Conservation (phyloP, 768 basidiomycete genomes). For the Termitomyces sp. region DNA sequence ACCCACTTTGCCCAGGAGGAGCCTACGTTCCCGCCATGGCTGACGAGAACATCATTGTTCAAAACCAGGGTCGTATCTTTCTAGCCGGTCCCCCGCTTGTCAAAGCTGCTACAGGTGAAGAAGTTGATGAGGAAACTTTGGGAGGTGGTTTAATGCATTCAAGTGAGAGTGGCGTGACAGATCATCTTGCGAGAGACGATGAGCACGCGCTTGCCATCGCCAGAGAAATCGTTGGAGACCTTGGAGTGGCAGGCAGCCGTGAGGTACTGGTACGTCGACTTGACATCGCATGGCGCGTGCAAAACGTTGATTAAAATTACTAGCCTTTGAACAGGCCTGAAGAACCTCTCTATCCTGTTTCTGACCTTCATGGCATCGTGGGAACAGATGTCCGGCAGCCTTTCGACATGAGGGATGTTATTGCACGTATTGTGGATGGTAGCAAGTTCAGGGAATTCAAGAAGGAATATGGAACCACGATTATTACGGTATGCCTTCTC, state of each 20-base stretch:
- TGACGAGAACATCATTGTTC: conserved; percentile 88
- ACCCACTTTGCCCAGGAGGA: conserved; percentile 45
- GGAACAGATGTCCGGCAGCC: conserved; percentile 84
- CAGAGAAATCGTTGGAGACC: conserved; percentile 69
- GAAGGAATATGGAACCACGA: conserved; percentile 88
- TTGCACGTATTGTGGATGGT: conserved; percentile 87
- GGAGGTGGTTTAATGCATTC: conserved; percentile 92
- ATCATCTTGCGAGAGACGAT: conserved; percentile 81
- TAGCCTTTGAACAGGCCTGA: conserved; percentile 60
- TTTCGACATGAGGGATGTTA: conserved; percentile 93
- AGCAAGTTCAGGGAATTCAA: conserved; percentile 94
- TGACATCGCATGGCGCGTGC: not conserved
- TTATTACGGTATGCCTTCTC: conserved; percentile 63
- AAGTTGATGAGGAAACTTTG: conserved; percentile 87
- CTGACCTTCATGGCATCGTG: conserved; percentile 87
- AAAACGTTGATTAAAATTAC: not conserved
- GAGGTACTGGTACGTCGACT: conserved; percentile 38
- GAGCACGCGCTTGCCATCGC: conserved; percentile 81
- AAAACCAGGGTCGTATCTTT: conserved; percentile 90
- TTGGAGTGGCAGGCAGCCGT: conserved; percentile 56
- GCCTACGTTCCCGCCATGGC: conserved; percentile 97
- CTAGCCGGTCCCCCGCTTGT: conserved; percentile 93
- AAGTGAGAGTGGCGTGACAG: conserved; percentile 85
- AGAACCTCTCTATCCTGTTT: conserved; percentile 70
- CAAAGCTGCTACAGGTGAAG: conserved; percentile 91